Base-by-base conservation (phyloP, 495 filamentous ascomycete genomes). In the Penicillium taxi region DNA sequence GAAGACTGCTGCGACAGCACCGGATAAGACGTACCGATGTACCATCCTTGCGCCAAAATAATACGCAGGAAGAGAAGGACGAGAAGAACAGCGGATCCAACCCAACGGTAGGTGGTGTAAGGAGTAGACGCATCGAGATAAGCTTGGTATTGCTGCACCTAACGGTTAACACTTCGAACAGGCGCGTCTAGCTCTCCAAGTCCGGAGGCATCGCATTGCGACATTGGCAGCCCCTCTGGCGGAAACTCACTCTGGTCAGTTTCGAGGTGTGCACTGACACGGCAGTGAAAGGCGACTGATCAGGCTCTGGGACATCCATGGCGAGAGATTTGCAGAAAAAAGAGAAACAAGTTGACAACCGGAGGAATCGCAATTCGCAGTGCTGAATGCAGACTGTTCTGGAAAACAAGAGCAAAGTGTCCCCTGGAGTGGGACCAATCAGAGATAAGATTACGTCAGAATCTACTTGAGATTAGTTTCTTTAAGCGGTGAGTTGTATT, bases 21-120 rank as follows among this genome's bases (percentile, higher is more conserved):
- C 12, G 5, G 27, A 22, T 3, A 12, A 39, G 12, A 47, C 80
- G 44, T 73, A 96, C 90, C 89, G 39, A 98, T 96, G 52, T 98
- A 98, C 91, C 91, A 98, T 56, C 91, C 91, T 68, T 95, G 87
- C 32, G 88, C 84, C 13, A 93, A 38, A 47, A 98, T 67, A 49
- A 98, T 89, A 47, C 91, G 79, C 41, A 90, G 54, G 58, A 89
- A 86, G 74, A 98, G 96, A 37, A 86, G 11, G 38, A 83, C 35
- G 37, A 96, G 75, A 17, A 83, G 70, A 7, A 77, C 74, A 15
- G 50, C 81, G 12, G 88, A 94, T 60, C 81, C 78, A 36, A 80
- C 65, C 91, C 91, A 98, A 66, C 91, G 78, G 61, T 96, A 94
- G 35, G 77, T 60, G 25, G 81, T 77, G 59, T 80, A 93, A 6